Evolutionary conservation across 164 flowering plant genomes (phyloP).

Genomic region (Tetrastigma voinierianum): DNA sequence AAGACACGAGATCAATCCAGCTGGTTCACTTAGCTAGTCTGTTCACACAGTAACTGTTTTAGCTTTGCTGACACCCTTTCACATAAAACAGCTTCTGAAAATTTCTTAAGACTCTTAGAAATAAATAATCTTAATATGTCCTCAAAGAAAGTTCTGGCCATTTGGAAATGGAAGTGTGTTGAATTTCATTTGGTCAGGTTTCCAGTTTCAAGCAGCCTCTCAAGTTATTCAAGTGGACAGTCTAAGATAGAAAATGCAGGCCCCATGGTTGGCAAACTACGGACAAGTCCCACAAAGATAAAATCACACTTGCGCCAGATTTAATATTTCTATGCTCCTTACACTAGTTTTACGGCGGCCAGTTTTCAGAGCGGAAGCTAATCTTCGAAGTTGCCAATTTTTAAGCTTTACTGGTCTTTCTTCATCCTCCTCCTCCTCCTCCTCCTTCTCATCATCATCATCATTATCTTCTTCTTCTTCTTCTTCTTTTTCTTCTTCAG

Average conservation of each 20-base stretch:
- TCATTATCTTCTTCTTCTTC: conserved; percentile 20
- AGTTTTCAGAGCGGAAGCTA: conserved; percentile 78
- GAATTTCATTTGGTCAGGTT: background rate
- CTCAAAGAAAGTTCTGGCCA: background rate
- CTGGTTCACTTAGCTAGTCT: background rate
- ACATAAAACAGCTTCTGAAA: too few species aligned
- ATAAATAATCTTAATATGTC: background rate
- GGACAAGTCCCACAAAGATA: background rate
- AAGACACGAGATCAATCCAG: background rate
- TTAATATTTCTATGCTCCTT: background rate
- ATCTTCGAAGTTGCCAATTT: conserved; percentile 81
- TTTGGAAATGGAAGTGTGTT: background rate
- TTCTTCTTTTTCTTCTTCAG: conserved; percentile 43
- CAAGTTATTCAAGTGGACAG: background rate
- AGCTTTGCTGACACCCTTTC: too few species aligned
- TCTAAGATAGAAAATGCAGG: background rate
- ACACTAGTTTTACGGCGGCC: conserved; percentile 90
- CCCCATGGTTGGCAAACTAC: background rate
- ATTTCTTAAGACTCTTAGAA: too few species aligned
- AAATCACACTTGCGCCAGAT: background rate
- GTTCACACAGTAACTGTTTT: background rate
- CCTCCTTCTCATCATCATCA: conserved; percentile 34
- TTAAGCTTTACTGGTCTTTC: conserved; percentile 62
- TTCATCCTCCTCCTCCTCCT: conserved; percentile 57
- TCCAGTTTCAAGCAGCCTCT: background rate